Conservation (phyloP, 345 rosid species). For the Populus ilicifolia region DNA sequence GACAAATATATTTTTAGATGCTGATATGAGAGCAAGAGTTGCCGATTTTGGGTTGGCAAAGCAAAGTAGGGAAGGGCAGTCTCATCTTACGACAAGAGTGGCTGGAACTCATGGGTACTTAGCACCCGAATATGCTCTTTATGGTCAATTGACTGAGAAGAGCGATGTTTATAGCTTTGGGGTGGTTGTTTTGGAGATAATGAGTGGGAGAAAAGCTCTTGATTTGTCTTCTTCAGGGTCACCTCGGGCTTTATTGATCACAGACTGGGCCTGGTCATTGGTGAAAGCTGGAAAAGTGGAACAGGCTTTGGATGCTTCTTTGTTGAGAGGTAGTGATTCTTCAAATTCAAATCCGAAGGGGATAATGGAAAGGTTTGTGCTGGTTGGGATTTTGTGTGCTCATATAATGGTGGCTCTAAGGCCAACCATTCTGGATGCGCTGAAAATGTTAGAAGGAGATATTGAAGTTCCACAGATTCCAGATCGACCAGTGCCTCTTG, state of each 20-base stretch:
- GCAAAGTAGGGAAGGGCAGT: conserved; percentile 82
- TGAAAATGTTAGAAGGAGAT: conserved; percentile 92
- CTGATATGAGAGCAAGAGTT: conserved; percentile 83
- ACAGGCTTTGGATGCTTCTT: conserved; percentile 51
- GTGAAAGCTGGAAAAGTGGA: conserved; percentile 64
- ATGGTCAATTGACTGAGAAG: conserved; percentile 83
- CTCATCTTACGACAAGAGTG: conserved; percentile 93
- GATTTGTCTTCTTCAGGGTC: conserved; percentile 62
- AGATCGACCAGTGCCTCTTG: conserved; percentile 68
- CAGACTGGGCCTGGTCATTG: conserved; percentile 93
- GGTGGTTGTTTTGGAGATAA: conserved; percentile 75
- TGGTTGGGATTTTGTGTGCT: conserved; percentile 79
- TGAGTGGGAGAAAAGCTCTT: conserved; percentile 86
- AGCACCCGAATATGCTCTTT: conserved; percentile 90
- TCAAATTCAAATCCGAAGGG: conserved; percentile 54
- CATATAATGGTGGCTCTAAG: conserved; percentile 92
- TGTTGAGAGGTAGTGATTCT: conserved; percentile 41
- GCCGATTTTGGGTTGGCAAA: conserved; percentile 90
- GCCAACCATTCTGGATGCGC: conserved; percentile 75
- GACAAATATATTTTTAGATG: conserved; percentile 77
- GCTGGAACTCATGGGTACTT: conserved; percentile 95
- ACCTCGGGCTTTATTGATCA: conserved; percentile 58
- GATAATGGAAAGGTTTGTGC: conserved; percentile 79
- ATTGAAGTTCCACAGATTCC: conserved; percentile 75
- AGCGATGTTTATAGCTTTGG: conserved; percentile 97